Evolutionary conservation across 2,329 filamentous ascomycete genomes (phyloP).

Genomic region (Colletotrichum musae): DNA sequence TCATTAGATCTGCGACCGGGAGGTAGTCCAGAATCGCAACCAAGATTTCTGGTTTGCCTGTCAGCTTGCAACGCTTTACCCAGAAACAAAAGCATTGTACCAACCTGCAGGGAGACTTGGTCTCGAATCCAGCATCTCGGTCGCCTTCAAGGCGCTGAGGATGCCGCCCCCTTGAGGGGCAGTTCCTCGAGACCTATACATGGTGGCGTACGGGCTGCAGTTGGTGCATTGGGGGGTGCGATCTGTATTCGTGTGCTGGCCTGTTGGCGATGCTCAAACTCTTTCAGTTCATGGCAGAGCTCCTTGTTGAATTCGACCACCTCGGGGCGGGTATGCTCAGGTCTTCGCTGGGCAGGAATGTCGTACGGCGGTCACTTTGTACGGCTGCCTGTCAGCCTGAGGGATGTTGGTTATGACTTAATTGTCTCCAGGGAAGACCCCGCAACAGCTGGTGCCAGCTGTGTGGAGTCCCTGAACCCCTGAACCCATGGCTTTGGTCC

Average conservation of each 20-base stretch:
- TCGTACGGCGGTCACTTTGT: constrained; percentile 17
- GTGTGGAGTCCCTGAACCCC: constrained; percentile 15
- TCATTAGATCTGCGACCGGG: constrained; percentile 86
- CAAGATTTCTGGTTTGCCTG: constrained; percentile 78
- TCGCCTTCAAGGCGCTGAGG: constrained; percentile 82
- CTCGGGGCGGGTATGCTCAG: constrained; percentile 29
- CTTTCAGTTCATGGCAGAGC: constrained; percentile 26
- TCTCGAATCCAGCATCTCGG: constrained; percentile 84
- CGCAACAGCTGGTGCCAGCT: constrained; percentile 38
- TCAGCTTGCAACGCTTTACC: constrained; percentile 23
- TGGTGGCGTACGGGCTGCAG: constrained; percentile 43
- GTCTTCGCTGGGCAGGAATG: constrained; percentile 29
- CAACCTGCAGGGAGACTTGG: constrained; percentile 86
- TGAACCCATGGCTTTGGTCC: constrained; percentile 4
- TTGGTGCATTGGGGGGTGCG: constrained; percentile 32
- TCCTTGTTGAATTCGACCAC: not conserved
- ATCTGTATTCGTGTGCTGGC: constrained; percentile 8
- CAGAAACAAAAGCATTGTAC: constrained; percentile 42
- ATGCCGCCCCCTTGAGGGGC: constrained; percentile 66
- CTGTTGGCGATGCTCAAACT: constrained; percentile 10
- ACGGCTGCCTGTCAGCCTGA: constrained; percentile 29
- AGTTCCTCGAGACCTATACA: constrained; percentile 61
- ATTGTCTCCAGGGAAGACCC: constrained; percentile 27
- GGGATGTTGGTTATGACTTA: constrained; percentile 14
- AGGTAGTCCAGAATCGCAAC: constrained; percentile 91